Evolutionary conservation across 345 rosid genomes (phyloP).

Genomic region (Salix exigua): DNA sequence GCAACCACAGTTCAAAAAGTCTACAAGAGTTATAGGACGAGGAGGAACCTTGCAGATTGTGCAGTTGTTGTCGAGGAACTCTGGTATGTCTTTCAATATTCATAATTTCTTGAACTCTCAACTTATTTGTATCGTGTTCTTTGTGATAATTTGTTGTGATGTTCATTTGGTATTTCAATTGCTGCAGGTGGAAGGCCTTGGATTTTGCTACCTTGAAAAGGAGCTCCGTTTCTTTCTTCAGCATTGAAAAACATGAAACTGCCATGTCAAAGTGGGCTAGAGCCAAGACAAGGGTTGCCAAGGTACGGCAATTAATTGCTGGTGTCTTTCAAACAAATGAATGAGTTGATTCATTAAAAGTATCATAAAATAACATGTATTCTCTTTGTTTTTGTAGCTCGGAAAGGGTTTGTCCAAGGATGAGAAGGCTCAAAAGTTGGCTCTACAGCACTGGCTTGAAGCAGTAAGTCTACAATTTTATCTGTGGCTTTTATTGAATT

Average conservation of each 20-base stretch:
- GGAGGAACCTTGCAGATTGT: constrained; percentile 67
- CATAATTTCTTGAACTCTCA: neutral
- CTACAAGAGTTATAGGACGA: constrained; percentile 46
- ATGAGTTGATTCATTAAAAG: neutral
- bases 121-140: neutral
- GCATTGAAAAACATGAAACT: constrained; percentile 54
- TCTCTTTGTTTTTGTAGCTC: constrained; percentile 32
- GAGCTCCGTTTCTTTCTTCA: constrained; percentile 53
- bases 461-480: constrained; percentile 42
- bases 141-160: neutral
- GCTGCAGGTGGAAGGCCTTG: constrained; percentile 61
- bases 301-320: constrained; percentile 26
- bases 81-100: constrained; percentile 42
- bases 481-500: neutral
- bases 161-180: neutral
- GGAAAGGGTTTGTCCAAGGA: constrained; percentile 68
- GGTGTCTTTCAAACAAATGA: too few relatives aligned
- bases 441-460: constrained; percentile 80
- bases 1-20: constrained; percentile 47
- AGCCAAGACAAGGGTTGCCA: constrained; percentile 61
- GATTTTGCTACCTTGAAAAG: constrained; percentile 51
- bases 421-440: constrained; percentile 70
- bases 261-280: constrained; percentile 57
- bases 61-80: constrained; percentile 70
- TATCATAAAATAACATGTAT: neutral